phyloP scores from a whole-genome alignment of 2,329 filamentous ascomycete species.

The Alternaria conjuncta region DNA sequence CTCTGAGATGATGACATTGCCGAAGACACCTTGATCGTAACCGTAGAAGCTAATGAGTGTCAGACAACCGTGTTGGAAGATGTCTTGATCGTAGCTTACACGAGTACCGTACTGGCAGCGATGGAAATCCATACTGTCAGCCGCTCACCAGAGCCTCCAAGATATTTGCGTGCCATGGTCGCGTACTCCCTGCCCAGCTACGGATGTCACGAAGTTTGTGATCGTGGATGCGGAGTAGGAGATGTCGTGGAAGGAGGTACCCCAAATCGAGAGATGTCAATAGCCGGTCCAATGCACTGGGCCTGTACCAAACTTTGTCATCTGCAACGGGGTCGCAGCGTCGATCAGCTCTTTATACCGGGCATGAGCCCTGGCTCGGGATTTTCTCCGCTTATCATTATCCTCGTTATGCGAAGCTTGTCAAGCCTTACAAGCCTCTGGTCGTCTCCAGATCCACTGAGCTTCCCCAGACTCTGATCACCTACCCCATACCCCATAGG shows the following conservation, averaged over 20 bases:
- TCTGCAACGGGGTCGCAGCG: background rate
- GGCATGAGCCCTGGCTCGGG: slow-evolving; percentile 9
- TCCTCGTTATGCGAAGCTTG: slow-evolving; percentile 2
- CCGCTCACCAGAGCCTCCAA: slow-evolving; percentile 58
- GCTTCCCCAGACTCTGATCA: slow-evolving; percentile 6
- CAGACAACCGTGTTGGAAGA: background rate
- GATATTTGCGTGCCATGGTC: slow-evolving; percentile 56
- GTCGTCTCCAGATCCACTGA: slow-evolving; percentile 3
- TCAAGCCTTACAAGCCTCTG: slow-evolving; percentile 3
- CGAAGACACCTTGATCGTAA: slow-evolving; percentile 45
- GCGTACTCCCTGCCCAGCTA: background rate
- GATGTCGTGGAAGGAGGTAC: background rate
- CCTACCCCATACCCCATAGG: slow-evolving; percentile 12
- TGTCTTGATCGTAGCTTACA: slow-evolving; percentile 23
- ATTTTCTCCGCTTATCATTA: slow-evolving; percentile 14
- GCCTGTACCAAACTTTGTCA: slow-evolving; percentile 7
- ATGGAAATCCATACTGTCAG: slow-evolving; percentile 62
- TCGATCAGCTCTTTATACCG: slow-evolving; percentile 16
- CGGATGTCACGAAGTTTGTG: background rate
- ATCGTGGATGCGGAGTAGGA: background rate
- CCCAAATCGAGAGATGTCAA: background rate
- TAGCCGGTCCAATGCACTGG: background rate
- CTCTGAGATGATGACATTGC: slow-evolving; percentile 44
- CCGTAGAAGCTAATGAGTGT: slow-evolving; percentile 51
- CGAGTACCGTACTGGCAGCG: slow-evolving; percentile 57